Percentiles rank a stretch among this genome's conserved stretches.
Evolutionary conservation across 1,284 basidiomycete species (phyloP).

Genomic region (Boletellus dicymbophilus): DNA sequence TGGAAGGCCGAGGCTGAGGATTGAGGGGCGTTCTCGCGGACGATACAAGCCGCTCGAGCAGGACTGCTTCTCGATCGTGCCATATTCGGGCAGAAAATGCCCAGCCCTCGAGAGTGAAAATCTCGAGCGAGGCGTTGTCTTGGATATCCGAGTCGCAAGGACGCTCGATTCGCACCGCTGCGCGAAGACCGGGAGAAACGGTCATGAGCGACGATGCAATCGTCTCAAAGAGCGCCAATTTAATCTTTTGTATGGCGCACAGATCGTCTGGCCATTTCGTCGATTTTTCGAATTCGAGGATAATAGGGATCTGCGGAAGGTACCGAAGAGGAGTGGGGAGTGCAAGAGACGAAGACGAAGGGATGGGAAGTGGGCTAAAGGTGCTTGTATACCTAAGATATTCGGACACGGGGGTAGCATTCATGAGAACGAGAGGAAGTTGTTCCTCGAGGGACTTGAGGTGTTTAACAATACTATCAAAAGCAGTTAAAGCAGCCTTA

Average conservation of each 20-base stretch:
- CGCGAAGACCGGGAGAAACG: slow-evolving; percentile 51
- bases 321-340: slow-evolving; percentile 64
- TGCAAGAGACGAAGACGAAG: slow-evolving; percentile 46
- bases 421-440: slow-evolving; percentile 82
- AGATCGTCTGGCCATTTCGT: slow-evolving; percentile 96
- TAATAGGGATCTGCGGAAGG: slow-evolving; percentile 68
- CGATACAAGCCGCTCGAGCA: slow-evolving; percentile 73
- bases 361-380: slow-evolving; percentile 67
- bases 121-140: slow-evolving; percentile 76
- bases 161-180: slow-evolving; percentile 59
- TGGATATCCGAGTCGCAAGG: slow-evolving; percentile 54
- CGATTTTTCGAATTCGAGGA: slow-evolving; percentile 90
- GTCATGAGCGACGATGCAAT: slow-evolving; percentile 67
- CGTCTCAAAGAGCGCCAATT: slow-evolving; percentile 89
- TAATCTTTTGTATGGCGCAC: slow-evolving; percentile 91
- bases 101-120: slow-evolving; percentile 84
- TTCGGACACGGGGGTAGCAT: slow-evolving; percentile 74
- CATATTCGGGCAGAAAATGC: slow-evolving; percentile 85
- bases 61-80: slow-evolving; percentile 83
- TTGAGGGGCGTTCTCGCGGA: slow-evolving; percentile 32
- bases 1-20: slow-evolving; percentile 1
- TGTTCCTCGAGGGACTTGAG: slow-evolving; percentile 81
- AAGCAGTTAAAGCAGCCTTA: slow-evolving; percentile 77
- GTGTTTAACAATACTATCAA: slow-evolving; percentile 76
- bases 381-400: slow-evolving; percentile 83